These are phyloP conservation scores for Proteromonas lacertae DNA, from an alignment of 352 stramenopile genomes.

Conservation along the genomic window DNA sequence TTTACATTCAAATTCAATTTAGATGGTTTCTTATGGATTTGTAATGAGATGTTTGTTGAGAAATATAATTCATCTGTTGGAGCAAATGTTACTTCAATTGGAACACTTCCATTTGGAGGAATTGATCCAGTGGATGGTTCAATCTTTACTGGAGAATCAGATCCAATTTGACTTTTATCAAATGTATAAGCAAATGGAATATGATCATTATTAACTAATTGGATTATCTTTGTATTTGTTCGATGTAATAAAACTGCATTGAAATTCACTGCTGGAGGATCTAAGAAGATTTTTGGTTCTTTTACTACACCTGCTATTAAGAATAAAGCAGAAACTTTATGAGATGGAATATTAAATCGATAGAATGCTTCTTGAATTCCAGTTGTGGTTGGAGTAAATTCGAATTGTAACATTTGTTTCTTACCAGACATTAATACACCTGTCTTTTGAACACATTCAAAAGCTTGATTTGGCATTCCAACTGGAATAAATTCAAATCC, in stretches of 20 bases:
- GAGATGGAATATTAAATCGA: conserved; percentile 41
- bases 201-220: conserved; percentile 52
- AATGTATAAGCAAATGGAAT: conserved; percentile 72
- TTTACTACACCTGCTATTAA: conserved; percentile 50
- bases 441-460: conserved; percentile 44
- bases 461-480: conserved; percentile 28
- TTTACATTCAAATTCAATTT: conserved; percentile 63
- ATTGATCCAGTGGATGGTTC: conserved; percentile 45
- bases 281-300: conserved; percentile 43
- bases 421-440: conserved; percentile 57
- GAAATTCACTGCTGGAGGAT: conserved; percentile 52
- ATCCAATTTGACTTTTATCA: conserved; percentile 29
- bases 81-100: conserved; percentile 45
- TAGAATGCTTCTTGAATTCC: conserved; percentile 54
- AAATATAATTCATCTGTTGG: conserved; percentile 51
- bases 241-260: conserved; percentile 47
- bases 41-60: conserved; percentile 60
- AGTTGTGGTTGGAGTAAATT: conserved; percentile 53
- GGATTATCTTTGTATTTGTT: conserved; percentile 34
- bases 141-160: conserved; percentile 26
- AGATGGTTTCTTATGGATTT: conserved; percentile 50
- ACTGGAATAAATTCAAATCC: conserved; percentile 64
- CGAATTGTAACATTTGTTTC: conserved; percentile 70
- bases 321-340: conserved; percentile 48
- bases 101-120: conserved; percentile 30